Evolutionary conservation across 2,329 filamentous ascomycete species (phyloP), one percentile per base, ranked within the genome.

Genomic region (Neodidymelliopsis sp.): DNA sequence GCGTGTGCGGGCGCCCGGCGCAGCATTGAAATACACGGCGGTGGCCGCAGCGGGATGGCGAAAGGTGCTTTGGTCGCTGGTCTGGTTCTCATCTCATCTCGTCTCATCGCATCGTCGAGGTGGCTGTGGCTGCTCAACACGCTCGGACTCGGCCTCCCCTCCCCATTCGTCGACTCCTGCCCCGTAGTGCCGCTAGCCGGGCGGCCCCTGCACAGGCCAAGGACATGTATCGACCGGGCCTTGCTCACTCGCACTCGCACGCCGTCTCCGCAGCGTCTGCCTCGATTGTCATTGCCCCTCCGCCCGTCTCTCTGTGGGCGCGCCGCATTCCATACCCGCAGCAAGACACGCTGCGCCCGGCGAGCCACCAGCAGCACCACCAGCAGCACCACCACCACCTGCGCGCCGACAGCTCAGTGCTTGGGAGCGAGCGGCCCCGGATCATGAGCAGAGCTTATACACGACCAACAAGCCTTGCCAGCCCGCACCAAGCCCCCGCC

Each of bases 381-480:
- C 30, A 24, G 15, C 44, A 53, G 44, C 39, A 24, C 35, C 15
- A 48, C 50, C 28, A 18, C 44, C 29, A 41, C 31, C 28, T 43
- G 41, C 55, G 50, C 50, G 48, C 42, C 37, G 42, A 52, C 49
- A 40, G 41, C 47, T 29, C 49, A 19, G 54, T 48, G 23, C 43
- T 49, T 13, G 52, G 49, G 11, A 20, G 4, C 20, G 46, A 50
- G 18, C 23, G 18, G 24, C 50, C 53, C 50, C 41, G 49, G 52
- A 64, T 37, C 46, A 25, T 52, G 37, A 41, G 33, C 33, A 41
- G 27, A 23, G 49, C 49, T 3, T 12, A 42, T 40, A 27, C 46
- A 12, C 20, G 38, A 29, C 39, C 45, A 20, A 24, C 31, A 9
- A 29, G 9, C 15, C 24, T 16, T 24, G 24, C 23, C 16, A 35